Evolutionary conservation across 352 stramenopile species (phyloP).

Genomic region (Pythium volutum): DNA sequence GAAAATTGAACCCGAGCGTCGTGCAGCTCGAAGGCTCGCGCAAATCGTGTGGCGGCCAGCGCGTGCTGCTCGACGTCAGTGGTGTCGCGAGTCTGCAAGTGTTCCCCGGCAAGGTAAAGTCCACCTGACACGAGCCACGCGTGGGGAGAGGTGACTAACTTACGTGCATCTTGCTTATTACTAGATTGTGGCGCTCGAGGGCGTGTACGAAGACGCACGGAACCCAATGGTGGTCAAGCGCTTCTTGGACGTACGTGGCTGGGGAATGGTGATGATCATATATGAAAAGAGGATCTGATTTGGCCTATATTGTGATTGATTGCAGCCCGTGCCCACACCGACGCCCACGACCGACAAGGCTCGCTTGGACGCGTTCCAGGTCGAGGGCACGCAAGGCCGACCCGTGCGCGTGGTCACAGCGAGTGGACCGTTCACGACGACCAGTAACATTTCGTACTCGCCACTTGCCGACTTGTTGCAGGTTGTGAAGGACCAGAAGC

Average conservation of each 20-base stretch:
- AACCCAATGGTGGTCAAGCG: conserved; percentile 74
- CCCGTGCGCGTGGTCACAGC: conserved; percentile 85
- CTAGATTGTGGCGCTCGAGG: conserved; percentile 80
- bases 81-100: conserved; percentile 68
- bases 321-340: conserved; percentile 60
- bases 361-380: conserved; percentile 47
- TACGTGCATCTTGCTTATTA: conserved; percentile 10
- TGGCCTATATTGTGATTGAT: too few species aligned
- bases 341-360: conserved; percentile 41
- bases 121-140: neutral
- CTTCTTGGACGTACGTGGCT: conserved; percentile 61
- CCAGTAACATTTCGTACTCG: conserved; percentile 93
- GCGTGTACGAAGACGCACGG: conserved; percentile 63
- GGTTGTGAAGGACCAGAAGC: conserved; percentile 72
- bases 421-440: conserved; percentile 94
- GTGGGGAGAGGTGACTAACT: neutral
- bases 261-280: too few species aligned
- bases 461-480: conserved; percentile 93
- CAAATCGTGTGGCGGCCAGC: conserved; percentile 78
- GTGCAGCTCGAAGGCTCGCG: conserved; percentile 80
- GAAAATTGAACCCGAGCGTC: conserved; percentile 80
- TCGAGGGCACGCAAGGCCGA: conserved; percentile 29
- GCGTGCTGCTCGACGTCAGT: conserved; percentile 73
- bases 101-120: conserved; percentile 74
- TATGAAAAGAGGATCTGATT: too few species aligned